These are phyloP conservation scores for Russula sp. DNA, from an alignment of 768 basidiomycete species.

Conservation along the genomic window DNA sequence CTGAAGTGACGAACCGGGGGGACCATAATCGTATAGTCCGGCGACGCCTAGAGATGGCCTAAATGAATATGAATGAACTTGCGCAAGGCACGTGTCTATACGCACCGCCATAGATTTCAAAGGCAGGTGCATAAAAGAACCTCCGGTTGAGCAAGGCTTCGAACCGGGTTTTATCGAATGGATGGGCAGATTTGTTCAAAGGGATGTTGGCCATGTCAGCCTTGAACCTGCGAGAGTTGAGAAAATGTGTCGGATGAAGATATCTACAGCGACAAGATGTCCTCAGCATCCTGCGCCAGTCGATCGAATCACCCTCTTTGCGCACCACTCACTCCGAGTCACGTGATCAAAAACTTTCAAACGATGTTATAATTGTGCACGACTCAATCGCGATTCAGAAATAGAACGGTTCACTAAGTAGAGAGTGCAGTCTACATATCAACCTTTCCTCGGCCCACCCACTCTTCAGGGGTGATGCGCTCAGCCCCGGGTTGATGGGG, in stretches of 20 bases:
- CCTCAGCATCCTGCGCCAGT: slow-evolving; percentile 7
- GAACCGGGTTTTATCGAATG: slow-evolving; percentile 81
- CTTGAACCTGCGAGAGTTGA: slow-evolving; percentile 10
- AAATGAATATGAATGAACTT: background rate
- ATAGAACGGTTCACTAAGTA: background rate
- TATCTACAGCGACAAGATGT: slow-evolving; percentile 1
- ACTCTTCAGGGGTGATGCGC: slow-evolving; percentile 47
- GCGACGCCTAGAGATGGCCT: slow-evolving; percentile 67
- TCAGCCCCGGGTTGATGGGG: slow-evolving; percentile 32
- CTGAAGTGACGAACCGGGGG: slow-evolving; percentile 91
- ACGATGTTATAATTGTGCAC: background rate
- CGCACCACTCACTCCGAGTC: too few species aligned
- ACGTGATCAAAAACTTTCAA: background rate
- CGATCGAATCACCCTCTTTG: background rate
- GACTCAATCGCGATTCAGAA: background rate
- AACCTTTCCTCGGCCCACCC: slow-evolving; percentile 46
- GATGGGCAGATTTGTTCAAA: slow-evolving; percentile 78
- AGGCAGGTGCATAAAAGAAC: slow-evolving; percentile 98
- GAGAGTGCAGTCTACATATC: slow-evolving; percentile 38
- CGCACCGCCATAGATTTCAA: slow-evolving; percentile 97
- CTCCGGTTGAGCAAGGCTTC: slow-evolving; percentile 83
- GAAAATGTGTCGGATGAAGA: background rate
- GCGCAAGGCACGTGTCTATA: slow-evolving; percentile 19
- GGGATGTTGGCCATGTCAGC: slow-evolving; percentile 27
- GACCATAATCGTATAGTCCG: slow-evolving; percentile 96